Percentiles rank a stretch among this genome's conserved stretches.
phyloP scores from a whole-genome alignment of 2,329 filamentous ascomycete species.

The Fusarium succisae region DNA sequence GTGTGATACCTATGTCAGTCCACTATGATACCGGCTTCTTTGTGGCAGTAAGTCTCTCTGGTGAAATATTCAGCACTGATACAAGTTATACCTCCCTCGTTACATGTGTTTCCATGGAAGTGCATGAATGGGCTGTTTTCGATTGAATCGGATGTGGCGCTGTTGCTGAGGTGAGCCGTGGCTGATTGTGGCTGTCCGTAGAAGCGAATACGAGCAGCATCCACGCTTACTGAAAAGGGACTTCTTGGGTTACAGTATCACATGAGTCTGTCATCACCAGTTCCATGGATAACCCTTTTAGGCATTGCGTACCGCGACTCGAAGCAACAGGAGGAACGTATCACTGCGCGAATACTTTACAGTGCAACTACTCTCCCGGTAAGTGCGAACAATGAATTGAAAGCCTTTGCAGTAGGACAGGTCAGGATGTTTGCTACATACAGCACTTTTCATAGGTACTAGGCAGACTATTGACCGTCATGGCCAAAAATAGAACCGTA shows the following conservation, averaged over 20 bases:
- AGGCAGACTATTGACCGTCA: neutral
- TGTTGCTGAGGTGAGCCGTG: neutral
- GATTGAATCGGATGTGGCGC: neutral
- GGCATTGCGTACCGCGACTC: neutral
- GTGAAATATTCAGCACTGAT: neutral
- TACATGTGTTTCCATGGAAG: neutral
- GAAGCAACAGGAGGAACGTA: neutral
- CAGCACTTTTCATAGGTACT: neutral
- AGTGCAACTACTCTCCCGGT: neutral
- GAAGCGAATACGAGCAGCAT: neutral
- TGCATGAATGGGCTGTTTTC: neutral
- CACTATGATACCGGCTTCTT: neutral
- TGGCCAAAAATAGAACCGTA: neutral
- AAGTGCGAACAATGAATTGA: neutral
- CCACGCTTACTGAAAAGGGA: neutral
- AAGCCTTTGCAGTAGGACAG: neutral
- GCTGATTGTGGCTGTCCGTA: neutral
- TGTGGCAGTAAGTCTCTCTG: neutral
- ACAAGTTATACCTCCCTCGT: neutral
- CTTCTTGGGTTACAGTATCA: slow-evolving; percentile 24
- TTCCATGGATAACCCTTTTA: slow-evolving; percentile 16
- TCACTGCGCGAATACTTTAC: neutral
- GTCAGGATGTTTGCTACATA: neutral
- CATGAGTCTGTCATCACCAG: slow-evolving; percentile 20
- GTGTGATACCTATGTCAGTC: neutral